Conservation (phyloP, 352 stramenopile species). For the Elongisporangium senticosum region DNA sequence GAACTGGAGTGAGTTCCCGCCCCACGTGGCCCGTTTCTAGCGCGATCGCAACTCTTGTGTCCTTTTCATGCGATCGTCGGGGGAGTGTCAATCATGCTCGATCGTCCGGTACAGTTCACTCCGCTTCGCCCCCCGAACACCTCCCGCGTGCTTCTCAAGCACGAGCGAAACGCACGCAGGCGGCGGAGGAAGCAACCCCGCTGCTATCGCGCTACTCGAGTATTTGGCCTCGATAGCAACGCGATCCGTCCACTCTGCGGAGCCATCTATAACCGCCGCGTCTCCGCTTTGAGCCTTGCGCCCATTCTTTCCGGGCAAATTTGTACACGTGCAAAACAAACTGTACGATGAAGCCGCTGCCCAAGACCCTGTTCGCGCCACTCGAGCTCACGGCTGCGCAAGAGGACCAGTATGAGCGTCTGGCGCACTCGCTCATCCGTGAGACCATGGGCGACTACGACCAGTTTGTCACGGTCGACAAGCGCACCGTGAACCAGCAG, state of each 20-base stretch:
- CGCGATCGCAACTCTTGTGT: not conserved
- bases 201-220: not conserved
- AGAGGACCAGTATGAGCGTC: constrained; percentile 37
- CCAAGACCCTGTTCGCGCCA: constrained; percentile 38
- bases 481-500: constrained; percentile 24
- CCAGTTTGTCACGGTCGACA: constrained; percentile 29
- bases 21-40: not conserved
- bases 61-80: not conserved
- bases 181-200: not conserved
- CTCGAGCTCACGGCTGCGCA: constrained; percentile 33
- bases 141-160: not conserved
- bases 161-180: not conserved
- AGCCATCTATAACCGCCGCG: not conserved
- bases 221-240: not conserved
- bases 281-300: not conserved
- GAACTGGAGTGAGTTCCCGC: not conserved
- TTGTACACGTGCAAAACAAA: not conserved
- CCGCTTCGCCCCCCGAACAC: not conserved
- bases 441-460: constrained; percentile 43
- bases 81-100: not conserved
- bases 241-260: not conserved
- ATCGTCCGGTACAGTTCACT: not conserved
- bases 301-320: not conserved
- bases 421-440: constrained; percentile 43
- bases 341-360: constrained; percentile 39